Base-by-base conservation (phyloP, 139 green algal genomes). In the Asterochloris erici region DNA sequence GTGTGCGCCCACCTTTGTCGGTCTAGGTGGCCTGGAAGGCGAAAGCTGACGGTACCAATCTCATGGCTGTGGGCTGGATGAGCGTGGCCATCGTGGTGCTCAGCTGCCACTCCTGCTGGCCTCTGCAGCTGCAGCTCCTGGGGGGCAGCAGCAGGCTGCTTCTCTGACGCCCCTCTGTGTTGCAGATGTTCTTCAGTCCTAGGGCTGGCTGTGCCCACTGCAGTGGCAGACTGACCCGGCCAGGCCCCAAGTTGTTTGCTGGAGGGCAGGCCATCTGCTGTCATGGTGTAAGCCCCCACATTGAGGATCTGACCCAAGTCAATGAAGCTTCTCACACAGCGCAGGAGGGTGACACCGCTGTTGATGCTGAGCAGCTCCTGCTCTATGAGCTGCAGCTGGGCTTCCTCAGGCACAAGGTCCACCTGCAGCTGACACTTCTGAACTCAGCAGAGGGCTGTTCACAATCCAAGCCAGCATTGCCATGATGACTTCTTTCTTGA, bases 261-360 rank as follows among this genome's bases (percentile, higher is more conserved):
- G 68, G 21, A 68, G 79, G 14, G 80, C 64, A 11, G 80, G 54
- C 38, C 62, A 21, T 66, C 60, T 84, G 54, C 80, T 74, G 17
- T 63, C 68, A 9, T 64, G 12, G 17, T 79, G 28, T 79, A 77
- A 12, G 77, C 68, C 15, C 85, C 84, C 14, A 88, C 86, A 84
- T 95, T 90, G 12, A 98, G 88, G 21, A 98, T 82, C 2, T 64
- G 54, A 2, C 29, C 73, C 26, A 96, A 75, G 83, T 96, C 89
- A n/a, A 98, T 88, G 0, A 73, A 61, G 88, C 88, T 93, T 26
- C 82, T 85, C 16, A 83, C 82, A 15, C 91, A 95, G 71, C 78
- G 85, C 1, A 94, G 73, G n/a, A 97, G 86, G 23, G 77, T 47
- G 12, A 90, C 95, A 16, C 81, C 85, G 21, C 85, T 82, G 83